These are phyloP conservation scores for Brassica carinata DNA, from an alignment of 345 rosid species.

Conservation along the genomic window DNA sequence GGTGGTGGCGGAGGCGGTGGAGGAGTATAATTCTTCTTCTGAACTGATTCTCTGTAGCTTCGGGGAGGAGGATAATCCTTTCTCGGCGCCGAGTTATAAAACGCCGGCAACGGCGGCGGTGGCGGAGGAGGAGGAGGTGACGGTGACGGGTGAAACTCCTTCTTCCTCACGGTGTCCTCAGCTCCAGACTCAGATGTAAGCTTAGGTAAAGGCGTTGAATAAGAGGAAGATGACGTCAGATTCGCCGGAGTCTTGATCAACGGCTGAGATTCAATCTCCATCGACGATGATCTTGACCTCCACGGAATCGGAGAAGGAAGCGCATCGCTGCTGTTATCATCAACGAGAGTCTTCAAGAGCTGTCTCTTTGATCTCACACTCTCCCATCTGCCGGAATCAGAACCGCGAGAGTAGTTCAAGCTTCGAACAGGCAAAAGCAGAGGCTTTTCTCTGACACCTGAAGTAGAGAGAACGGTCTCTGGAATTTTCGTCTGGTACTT, in stretches of 20 bases:
- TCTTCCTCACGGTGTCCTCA: slow-evolving; percentile 54
- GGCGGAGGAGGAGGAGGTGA: slow-evolving; percentile 61
- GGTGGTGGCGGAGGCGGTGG: slow-evolving; percentile 80
- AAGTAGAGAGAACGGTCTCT: slow-evolving; percentile 51
- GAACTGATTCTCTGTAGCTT: slow-evolving; percentile 30
- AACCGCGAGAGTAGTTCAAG: slow-evolving; percentile 55
- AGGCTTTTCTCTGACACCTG: slow-evolving; percentile 59
- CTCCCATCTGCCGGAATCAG: slow-evolving; percentile 42
- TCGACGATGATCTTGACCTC: slow-evolving; percentile 68
- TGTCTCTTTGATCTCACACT: slow-evolving; percentile 36
- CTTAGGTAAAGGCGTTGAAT: slow-evolving; percentile 46
- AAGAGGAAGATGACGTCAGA: slow-evolving; percentile 44
- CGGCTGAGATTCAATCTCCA: slow-evolving; percentile 30
- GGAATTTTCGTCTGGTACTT: slow-evolving; percentile 65
- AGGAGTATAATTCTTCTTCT: slow-evolving; percentile 49
- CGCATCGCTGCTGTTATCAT: slow-evolving; percentile 51
- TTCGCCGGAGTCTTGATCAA: slow-evolving; percentile 38
- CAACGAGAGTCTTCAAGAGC: slow-evolving; percentile 44
- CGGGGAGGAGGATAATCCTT: slow-evolving; percentile 23
- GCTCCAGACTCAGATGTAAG: slow-evolving; percentile 46
- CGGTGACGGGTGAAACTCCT: slow-evolving; percentile 20
- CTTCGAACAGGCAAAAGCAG: slow-evolving; percentile 88
- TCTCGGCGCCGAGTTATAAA: slow-evolving; percentile 39
- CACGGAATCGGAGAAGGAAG: slow-evolving; percentile 98
- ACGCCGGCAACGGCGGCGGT: slow-evolving; percentile 53